Evolutionary conservation across 1,284 basidiomycete species (phyloP), one percentile per base, ranked within the genome.

Genomic region (Microbotryomycetes sp.): DNA sequence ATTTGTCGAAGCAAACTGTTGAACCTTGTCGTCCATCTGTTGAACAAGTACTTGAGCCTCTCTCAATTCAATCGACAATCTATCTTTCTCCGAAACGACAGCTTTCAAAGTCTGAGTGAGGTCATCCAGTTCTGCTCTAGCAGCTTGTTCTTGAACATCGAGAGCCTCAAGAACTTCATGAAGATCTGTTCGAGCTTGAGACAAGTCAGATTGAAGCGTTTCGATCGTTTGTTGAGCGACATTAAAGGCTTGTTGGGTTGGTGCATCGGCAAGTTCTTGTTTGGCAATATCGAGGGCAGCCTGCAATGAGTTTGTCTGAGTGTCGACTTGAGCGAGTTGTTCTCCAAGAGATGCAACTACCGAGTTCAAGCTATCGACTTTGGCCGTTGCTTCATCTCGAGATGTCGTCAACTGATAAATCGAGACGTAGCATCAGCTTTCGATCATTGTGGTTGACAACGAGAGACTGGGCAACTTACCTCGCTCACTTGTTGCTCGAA

Each of bases 201-300:
- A 49, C 49, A 65, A 57, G 16, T 65, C 53, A n/a, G 58, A 56
- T 50, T 65, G 56, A 36, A 65, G 49, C 22, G 53, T 15, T 2
- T 25, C 15, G 23, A 62, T 29, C 5, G 54, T 56, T 12, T 42
- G 49, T 42, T 59, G 60, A 2, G 54, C 29, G 32, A 56, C 59
- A 25, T 62, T 57, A 49, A 48, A 19, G 52, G 25, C 19, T 30
- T 4, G 16, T 30, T 1, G 29, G 6, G n/a, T 55, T 46, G 15
- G 52, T 3, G 22, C 5, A 12, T 29, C 59, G 53, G 12, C 52
- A n/a, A 60, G 50, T 4, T 56, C 58, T 47, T 45, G 28, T 26
- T 49, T 23, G 6, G 49, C 31, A 2, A 25, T 32, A 25, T 51
- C 25, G 22, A 58, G 30, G 4, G 2, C 7, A 63, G 53, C 9